Base-by-base conservation (phyloP, 73 alveolate species). In the Paraurostyla sp. region DNA sequence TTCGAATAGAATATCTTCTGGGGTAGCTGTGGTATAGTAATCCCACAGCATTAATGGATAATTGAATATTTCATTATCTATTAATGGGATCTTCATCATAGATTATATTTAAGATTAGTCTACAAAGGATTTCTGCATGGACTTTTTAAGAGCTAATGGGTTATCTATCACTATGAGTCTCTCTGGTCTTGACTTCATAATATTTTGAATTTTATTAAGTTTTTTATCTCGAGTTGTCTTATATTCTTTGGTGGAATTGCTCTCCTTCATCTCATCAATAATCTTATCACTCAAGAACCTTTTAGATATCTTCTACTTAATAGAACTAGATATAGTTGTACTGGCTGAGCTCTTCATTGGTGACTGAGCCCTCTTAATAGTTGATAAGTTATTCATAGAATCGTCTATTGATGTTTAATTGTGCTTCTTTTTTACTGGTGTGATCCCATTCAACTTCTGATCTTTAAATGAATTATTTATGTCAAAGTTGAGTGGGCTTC, bases 1-100 rank as follows among this genome's bases (percentile, higher is more conserved):
- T 80, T 80, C 81, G 33, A 23, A 80, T 16, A 80, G 22, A n/a
- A 80, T 62, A 16, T 49, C 90, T 59, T 80, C 90, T 32, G 36
- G 29, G 4, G 81, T 16, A n/a, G 29, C 35, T 23, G 22, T 25
- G 29, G 11, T 11, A 57, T 25, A 27, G 33, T 22, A 38, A 16
- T 80, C 51, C 15, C n/a, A 16, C 33, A 69, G 6, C 18, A 3
- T 36, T 18, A 43, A 36, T 11, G 84, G 84, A 18, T 7, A 69
- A 7, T 41, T 38, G 18, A 69, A 69, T 62, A 62, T 32, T 62
- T 22, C 22, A 62, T 6, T 11, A 30, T 62, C 80, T n/a, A 30
- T 27, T 62, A 32, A 35, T 16, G 6, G 7, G 52, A 27, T 32
- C 27, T 62, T 62, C 29, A 23, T 54, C 36, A 32, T 54, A n/a